Base-by-base conservation (phyloP, 2,329 filamentous ascomycete genomes). In the Cryoendolithus antarcticus region DNA sequence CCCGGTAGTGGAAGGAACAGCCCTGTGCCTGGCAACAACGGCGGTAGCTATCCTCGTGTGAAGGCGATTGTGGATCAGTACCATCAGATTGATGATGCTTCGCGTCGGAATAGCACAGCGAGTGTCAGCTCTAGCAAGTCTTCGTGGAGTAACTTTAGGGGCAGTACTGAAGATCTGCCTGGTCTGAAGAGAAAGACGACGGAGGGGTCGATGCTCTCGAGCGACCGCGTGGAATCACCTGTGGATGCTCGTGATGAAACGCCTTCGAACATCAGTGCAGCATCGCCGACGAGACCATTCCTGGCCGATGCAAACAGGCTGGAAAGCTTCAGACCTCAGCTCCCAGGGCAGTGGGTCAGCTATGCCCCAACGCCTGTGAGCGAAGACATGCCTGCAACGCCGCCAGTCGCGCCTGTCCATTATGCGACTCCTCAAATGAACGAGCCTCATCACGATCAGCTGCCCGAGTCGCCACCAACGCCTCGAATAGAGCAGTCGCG, bases 291-390 rank as follows among this genome's bases (percentile, higher is more conserved):
- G 11, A 40, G 38, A 30, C 38, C 38, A 27, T 21, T 21, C 19
- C 19, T 21, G 19, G 19, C 3, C 6, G 33, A 13, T 19, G 19
- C 38, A 15, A 34, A 40, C 12, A 40, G 38, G 13, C 35, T 36
- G 7, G 35, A 41, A 5, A 69, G 65, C 44, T 74, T 72, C 47
- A 60, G 65, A 38, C 70, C 70, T 9, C 60, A 67, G 38, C 51
- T 73, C 28, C 70, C 70, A 30, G 70, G 70, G 12, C 66, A 65
- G 38, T 73, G 70, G 70, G 63, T 71, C 39, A 73, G 70, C 27
- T 68, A 61, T 43, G 59, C 61, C 2, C 63, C 63, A 6, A 63
- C 59, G 24, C 54, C 58, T 30, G 60, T 56, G 4, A 53, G 56
- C n/a, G 58, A 62, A 10, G 52, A 44, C 15, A 53, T 53, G 9